These are phyloP conservation scores for Fraxinus excelsior DNA, from an alignment of 257 asterid species.

Conservation along the genomic window DNA sequence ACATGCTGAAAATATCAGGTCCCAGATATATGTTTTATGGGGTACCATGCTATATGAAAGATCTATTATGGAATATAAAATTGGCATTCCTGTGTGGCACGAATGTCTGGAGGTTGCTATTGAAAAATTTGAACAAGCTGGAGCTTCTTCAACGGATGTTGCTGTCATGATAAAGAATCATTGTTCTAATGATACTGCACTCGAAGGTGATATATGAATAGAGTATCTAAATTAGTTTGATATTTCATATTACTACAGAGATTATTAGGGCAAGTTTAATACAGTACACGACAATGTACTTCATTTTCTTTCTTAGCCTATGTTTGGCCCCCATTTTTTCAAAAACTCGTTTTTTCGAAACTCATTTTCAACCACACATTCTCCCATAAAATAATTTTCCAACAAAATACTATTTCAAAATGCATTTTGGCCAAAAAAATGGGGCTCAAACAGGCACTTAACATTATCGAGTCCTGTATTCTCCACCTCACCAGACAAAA, in stretches of 20 bases:
- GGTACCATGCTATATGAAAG: conserved; percentile 86
- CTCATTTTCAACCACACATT: too few species aligned
- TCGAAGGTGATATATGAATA: conserved; percentile 51
- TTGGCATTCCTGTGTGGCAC: conserved; percentile 77
- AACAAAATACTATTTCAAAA: too few species aligned
- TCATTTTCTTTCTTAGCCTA: neutral
- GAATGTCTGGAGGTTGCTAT: conserved; percentile 78
- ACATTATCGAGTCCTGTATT: neutral
- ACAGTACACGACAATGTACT: neutral
- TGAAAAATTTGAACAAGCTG: conserved; percentile 86
- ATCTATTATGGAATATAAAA: conserved; percentile 80
- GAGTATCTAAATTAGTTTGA: conserved; percentile 12
- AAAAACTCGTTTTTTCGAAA: too few species aligned
- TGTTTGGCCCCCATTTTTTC: too few species aligned
- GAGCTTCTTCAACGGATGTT: conserved; percentile 82
- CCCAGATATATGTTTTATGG: conserved; percentile 78
- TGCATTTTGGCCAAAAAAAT: too few species aligned
- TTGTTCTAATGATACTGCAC: conserved; percentile 57
- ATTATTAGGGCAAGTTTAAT: neutral
- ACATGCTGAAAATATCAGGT: conserved; percentile 55
- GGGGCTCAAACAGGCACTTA: too few species aligned
- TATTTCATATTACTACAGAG: neutral
- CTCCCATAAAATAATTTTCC: too few species aligned
- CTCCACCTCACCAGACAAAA: neutral
- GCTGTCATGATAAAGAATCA: conserved; percentile 87